Base-by-base conservation (phyloP, 805 yeast species). In the Cyberlindnera euphorbiae region DNA sequence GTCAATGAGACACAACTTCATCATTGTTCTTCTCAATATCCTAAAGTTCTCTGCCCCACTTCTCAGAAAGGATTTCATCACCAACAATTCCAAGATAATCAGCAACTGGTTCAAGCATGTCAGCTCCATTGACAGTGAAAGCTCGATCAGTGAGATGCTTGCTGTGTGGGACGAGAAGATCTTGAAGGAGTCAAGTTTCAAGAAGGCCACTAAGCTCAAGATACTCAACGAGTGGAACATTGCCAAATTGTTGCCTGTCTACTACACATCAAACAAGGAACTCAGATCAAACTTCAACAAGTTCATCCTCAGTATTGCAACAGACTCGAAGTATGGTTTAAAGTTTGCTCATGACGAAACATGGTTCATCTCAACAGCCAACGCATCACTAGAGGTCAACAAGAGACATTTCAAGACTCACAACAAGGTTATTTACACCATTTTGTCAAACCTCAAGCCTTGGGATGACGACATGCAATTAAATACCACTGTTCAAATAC, bases 201-300 rank as follows among this genome's bases (percentile, higher is more conserved):
- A 75, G 46, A 80, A 78, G 50, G 64, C 79, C 41, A 73, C 87
- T 0, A 89, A 88, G 55, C 73, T 86, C 42, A 75, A 77, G 41
- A 71, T 88, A 12, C 71, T 90, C 50, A 86, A 85, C 48, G 97
- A 89, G 53, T 75, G 82, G 67, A 74, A 80, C 16, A 52, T 87
- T 39, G 67, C 69, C 18, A 77, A 77, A 36, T 46, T 86, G 21
- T 72, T 76, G 23, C 66, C 72, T 4, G 55, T 86, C 4, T 77
- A 69, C 33, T 64, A 66, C 26, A 55, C 65, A n/a, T 17, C 51
- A 0, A 58, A 63, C 25, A 50, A 58, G 10, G 59, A 52, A 33
- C 42, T 77, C 11, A 62, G 63, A 9, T 55, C 58, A 6, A 48
- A 55, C 9, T 62, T 75, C 12, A 63, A 71, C 39, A 56, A 61